These are phyloP conservation scores for Fraxinus baroniana DNA, from an alignment of 305 asterid species.

Conservation along the genomic window DNA sequence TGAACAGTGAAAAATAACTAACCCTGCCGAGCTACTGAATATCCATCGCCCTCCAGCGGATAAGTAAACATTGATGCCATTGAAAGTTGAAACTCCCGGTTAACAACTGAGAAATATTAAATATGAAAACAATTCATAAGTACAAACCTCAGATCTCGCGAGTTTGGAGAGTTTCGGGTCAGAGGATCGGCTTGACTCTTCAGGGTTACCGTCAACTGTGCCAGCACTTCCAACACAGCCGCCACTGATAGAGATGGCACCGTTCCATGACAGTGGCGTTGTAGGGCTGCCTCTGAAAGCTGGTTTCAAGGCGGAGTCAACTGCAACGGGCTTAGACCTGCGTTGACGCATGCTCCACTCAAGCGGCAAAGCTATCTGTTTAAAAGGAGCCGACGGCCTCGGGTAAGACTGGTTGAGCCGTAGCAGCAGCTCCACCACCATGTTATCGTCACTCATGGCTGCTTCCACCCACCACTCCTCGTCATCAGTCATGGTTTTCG, in stretches of 20 bases:
- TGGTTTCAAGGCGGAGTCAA: constrained; percentile 6
- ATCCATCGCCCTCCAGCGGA: constrained; percentile 19
- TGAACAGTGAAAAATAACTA: constrained; percentile 2
- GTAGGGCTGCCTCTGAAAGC: constrained; percentile 48
- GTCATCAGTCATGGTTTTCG: constrained; percentile 3
- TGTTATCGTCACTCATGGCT: background rate
- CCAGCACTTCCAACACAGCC: constrained; percentile 35
- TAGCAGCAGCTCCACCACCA: constrained; percentile 9
- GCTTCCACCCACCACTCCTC: constrained; percentile 6
- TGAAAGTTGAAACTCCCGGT: background rate
- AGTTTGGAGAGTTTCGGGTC: constrained; percentile 23
- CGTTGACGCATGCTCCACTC: constrained; percentile 65
- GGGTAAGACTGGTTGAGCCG: background rate
- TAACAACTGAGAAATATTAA: background rate
- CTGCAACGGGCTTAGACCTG: constrained; percentile 42
- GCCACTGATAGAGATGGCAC: constrained; percentile 57
- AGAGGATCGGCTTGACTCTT: constrained; percentile 37
- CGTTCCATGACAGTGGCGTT: constrained; percentile 61
- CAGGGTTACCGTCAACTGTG: constrained; percentile 31
- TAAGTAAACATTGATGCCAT: background rate
- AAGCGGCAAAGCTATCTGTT: constrained; percentile 29
- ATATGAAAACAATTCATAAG: background rate
- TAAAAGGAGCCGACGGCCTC: constrained; percentile 8
- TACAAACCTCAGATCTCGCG: constrained; percentile 60
- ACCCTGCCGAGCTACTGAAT: background rate